Conservation (phyloP, 192 early-diverging fungal genomes). For the Podochytrium sp. region DNA sequence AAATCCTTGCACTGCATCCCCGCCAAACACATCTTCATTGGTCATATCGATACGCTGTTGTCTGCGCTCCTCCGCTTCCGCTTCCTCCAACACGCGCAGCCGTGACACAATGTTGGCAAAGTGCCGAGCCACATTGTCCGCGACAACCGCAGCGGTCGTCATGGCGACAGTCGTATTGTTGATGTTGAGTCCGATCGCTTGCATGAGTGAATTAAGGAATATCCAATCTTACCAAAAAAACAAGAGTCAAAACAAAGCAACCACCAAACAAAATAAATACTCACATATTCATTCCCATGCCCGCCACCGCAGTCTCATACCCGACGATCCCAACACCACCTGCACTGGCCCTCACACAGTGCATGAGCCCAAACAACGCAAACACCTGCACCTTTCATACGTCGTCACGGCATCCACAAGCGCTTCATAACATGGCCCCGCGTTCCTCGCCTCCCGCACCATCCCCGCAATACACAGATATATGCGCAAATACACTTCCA, state of each 20-base stretch:
- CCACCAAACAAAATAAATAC: constrained; percentile 34
- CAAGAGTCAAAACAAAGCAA: background rate
- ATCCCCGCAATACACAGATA: constrained; percentile 84
- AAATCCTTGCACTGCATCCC: background rate
- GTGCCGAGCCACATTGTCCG: constrained; percentile 20
- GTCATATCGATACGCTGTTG: background rate
- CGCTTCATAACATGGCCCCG: constrained; percentile 96
- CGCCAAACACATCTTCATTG: background rate
- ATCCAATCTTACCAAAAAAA: constrained; percentile 73
- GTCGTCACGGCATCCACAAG: constrained; percentile 92
- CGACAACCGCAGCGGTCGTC: background rate
- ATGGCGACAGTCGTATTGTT: constrained; percentile 3
- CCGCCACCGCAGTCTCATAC: too few relatives aligned
- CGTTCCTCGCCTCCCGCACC: constrained; percentile 84
- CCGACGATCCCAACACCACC: too few relatives aligned
- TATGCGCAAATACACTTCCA: too few relatives aligned
- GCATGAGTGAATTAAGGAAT: constrained; percentile 93
- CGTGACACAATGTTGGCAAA: constrained; percentile 26
- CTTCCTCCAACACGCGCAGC: constrained; percentile 19
- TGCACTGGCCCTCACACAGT: too few relatives aligned
- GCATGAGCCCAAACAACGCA: too few relatives aligned
- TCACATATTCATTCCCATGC: constrained; percentile 84
- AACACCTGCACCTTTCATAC: too few relatives aligned
- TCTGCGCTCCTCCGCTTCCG: constrained; percentile 25
- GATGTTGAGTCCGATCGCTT: constrained; percentile 86